Evolutionary conservation across 2,329 filamentous ascomycete genomes (phyloP).

Genomic region (Epichloe coenophiala): DNA sequence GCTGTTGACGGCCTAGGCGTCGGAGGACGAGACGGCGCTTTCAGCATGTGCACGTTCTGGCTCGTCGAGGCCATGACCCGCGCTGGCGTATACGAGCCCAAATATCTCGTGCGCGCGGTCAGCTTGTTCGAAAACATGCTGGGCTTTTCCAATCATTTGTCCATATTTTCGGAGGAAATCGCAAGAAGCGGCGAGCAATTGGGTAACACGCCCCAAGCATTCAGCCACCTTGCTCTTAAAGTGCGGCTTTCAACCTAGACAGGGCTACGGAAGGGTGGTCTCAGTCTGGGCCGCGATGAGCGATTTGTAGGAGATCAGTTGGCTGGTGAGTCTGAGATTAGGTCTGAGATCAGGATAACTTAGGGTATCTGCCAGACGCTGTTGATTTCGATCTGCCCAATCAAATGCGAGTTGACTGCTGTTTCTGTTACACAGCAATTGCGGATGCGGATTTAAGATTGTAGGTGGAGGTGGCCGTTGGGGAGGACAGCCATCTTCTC

Average conservation of each 20-base stretch:
- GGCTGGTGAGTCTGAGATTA: no score
- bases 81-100: conserved; percentile 50
- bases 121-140: conserved; percentile 69
- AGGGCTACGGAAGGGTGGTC: conserved; percentile 24
- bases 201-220: conserved; percentile 68
- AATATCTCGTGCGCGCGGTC: conserved; percentile 47
- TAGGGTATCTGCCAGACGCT: no score
- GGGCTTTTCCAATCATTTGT: conserved; percentile 60
- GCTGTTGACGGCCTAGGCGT: conserved; percentile 37
- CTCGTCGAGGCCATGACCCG: conserved; percentile 65
- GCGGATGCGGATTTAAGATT: no score
- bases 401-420: no score
- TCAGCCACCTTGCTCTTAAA: conserved; percentile 62
- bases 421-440: no score
- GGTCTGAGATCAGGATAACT: no score
- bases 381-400: no score
- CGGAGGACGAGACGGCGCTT: conserved; percentile 61
- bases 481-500: no score
- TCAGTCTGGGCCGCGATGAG: conserved; percentile 10
- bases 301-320: neutral
- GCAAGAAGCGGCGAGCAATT: conserved; percentile 61
- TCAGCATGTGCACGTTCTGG: conserved; percentile 77
- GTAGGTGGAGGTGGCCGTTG: no score
- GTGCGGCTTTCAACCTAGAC: conserved; percentile 64
- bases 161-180: conserved; percentile 72